A percentile compares a stretch with the other conserved stretches of the same genome.
phyloP scores from a whole-genome alignment of 345 rosid species.

The Eucalyptus tenuipes region DNA sequence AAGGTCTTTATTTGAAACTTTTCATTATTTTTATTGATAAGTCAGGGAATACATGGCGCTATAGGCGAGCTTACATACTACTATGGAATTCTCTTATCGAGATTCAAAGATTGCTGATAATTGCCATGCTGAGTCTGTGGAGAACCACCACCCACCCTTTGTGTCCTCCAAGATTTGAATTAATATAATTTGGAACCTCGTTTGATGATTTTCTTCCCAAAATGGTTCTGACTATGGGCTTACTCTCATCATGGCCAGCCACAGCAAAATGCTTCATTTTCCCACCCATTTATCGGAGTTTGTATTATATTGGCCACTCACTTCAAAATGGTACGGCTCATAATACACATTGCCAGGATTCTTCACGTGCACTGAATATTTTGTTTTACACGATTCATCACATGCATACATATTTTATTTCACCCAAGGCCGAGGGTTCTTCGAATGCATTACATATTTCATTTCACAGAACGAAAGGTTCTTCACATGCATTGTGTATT shows the following conservation, averaged over 20 bases:
- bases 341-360: not conserved
- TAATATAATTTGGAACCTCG: not conserved
- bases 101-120: not conserved
- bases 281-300: not conserved
- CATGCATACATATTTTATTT: not conserved
- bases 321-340: not conserved
- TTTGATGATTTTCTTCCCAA: not conserved
- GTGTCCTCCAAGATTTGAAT: not conserved
- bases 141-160: not conserved
- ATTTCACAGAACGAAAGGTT: not conserved
- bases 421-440: too few species aligned
- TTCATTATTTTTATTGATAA: too few species aligned
- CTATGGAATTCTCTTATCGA: too few species aligned
- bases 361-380: not conserved
- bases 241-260: not conserved
- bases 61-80: not conserved
- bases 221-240: not conserved
- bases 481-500: not conserved
- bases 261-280: not conserved
- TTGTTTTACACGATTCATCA: too few species aligned
- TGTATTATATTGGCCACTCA: not conserved
- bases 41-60: fast-evolving
- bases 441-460: too few species aligned
- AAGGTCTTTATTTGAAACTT: too few species aligned
- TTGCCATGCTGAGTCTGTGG: fast-evolving